phyloP scores from a whole-genome alignment of 2,329 filamentous ascomycete species.

The Leptosphaerulina australis region DNA sequence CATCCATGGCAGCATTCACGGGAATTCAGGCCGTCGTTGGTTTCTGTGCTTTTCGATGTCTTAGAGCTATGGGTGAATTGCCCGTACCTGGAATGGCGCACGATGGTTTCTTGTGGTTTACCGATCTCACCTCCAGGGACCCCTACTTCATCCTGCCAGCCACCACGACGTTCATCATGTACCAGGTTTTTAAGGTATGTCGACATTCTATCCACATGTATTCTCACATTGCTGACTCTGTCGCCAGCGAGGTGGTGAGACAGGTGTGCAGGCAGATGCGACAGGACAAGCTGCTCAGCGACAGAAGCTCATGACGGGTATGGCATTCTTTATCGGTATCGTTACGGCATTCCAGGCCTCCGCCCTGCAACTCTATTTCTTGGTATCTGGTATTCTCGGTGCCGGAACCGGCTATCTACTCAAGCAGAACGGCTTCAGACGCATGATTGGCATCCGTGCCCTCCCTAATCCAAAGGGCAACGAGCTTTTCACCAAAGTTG shows the following conservation, averaged over 20 bases:
- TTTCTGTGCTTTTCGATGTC: slow-evolving; percentile 78
- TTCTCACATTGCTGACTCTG: slow-evolving; percentile 27
- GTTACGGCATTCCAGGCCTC: slow-evolving; percentile 64
- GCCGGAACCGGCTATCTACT: slow-evolving; percentile 49
- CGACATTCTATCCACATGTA: neutral
- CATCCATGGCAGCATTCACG: slow-evolving; percentile 59
- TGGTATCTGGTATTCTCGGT: slow-evolving; percentile 51
- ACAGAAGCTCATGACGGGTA: slow-evolving; percentile 52
- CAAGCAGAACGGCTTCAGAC: slow-evolving; percentile 45
- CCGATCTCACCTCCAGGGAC: slow-evolving; percentile 76
- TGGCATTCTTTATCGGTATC: slow-evolving; percentile 61
- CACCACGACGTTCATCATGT: slow-evolving; percentile 62
- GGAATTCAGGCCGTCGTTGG: slow-evolving; percentile 71
- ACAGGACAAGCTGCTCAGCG: slow-evolving; percentile 11
- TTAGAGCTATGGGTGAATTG: slow-evolving; percentile 74
- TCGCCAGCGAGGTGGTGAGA: slow-evolving; percentile 57
- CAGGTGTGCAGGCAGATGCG: slow-evolving; percentile 45
- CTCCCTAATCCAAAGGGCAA: slow-evolving; percentile 34
- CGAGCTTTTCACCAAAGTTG: slow-evolving; percentile 36
- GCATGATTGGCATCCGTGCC: slow-evolving; percentile 43
- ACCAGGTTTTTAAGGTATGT: slow-evolving; percentile 64
- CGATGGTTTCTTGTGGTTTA: slow-evolving; percentile 78
- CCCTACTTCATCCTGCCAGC: slow-evolving; percentile 78
- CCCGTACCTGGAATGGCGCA: slow-evolving; percentile 79
- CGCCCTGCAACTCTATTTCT: slow-evolving; percentile 68